Base-by-base conservation (phyloP, 2,329 filamentous ascomycete species). In the Westerdykella sp. region DNA sequence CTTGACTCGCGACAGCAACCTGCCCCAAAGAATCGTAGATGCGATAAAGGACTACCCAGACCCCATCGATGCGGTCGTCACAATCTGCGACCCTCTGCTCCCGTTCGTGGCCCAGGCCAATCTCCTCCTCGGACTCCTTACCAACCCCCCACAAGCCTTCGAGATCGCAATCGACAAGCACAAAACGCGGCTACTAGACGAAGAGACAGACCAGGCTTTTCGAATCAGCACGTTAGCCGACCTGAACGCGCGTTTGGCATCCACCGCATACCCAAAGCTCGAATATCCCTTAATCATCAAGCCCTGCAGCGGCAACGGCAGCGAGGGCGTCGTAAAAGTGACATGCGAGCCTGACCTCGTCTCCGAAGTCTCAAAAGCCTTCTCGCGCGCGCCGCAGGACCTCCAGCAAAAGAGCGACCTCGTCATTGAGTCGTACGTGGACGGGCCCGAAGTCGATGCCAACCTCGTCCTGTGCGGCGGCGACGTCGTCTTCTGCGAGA, bases 261-360 rank as follows among this genome's bases (percentile, higher is more conserved):
- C 18, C 18, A 21, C 18, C 18, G 18, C 18, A 6, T 21, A 21
- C 18, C 18, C 18, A 21, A 21, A 21, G 18, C 18, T 21, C 4
- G 18, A 21, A 21, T 21, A 39, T 18, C 43, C 43, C 1, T 38
- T 67, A 5, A 60, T 69, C 31, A 58, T 68, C 12, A 70, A 70
- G 49, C 68, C 69, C 0, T 60, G 54, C 23, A 51, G 42, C 1
- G 67, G 66, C 2, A 61, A 61, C 51, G 50, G 47, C 34, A 60
- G 52, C 12, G 57, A 64, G 30, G 55, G 65, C 14, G 68, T 71
- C 3, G 42, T 46, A 21, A 62, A 56, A 40, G 63, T 40, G 25
- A 32, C 61, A 18, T 52, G 59, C 38, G 37, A 45, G 13, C 34
- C 42, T 0, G 55, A 65, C 37, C 51, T 71, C 21, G 31, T 43